Percentiles rank a stretch among this genome's conserved stretches.
These are phyloP conservation scores for Trichoderma parareesei DNA, from an alignment of 495 filamentous ascomycete genomes.

Conservation along the genomic window DNA sequence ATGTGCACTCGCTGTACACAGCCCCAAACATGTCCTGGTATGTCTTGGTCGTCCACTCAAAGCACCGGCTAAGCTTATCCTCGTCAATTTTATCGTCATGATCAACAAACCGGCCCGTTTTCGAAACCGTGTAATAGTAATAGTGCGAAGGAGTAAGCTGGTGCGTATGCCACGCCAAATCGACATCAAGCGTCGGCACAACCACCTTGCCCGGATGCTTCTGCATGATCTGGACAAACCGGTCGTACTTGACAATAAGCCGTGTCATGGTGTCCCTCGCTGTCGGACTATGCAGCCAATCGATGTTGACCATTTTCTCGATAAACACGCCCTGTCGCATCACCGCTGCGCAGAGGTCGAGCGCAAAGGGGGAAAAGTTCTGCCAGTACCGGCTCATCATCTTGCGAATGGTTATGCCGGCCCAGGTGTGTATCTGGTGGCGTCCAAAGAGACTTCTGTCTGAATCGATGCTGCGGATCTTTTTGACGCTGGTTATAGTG, in stretches of 20 bases:
- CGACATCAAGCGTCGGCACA: slow-evolving; percentile 68
- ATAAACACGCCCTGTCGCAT: slow-evolving; percentile 29
- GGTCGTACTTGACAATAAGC: slow-evolving; percentile 19
- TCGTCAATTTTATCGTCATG: slow-evolving; percentile 19
- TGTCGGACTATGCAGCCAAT: slow-evolving; percentile 16
- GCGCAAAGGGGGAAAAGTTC: slow-evolving; percentile 51
- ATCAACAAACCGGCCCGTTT: slow-evolving; percentile 13
- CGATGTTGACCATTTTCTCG: slow-evolving; percentile 59
- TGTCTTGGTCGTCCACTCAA: slow-evolving; percentile 13
- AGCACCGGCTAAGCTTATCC: slow-evolving; percentile 9
- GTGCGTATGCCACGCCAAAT: slow-evolving; percentile 61
- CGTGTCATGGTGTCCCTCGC: neutral
- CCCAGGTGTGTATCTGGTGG: slow-evolving; percentile 8
- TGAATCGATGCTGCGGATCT: slow-evolving; percentile 13
- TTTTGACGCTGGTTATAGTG: slow-evolving; percentile 16
- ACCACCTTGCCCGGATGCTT: slow-evolving; percentile 39
- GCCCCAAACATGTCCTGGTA: slow-evolving; percentile 12
- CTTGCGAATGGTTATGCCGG: slow-evolving; percentile 31
- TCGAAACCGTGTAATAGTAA: slow-evolving; percentile 36
- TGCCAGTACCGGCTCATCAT: slow-evolving; percentile 63
- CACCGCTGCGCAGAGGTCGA: slow-evolving; percentile 46
- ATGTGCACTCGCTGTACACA: slow-evolving; percentile 16
- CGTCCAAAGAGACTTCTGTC: neutral
- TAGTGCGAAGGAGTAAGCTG: slow-evolving; percentile 49
- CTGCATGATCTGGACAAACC: slow-evolving; percentile 25